phyloP scores from a whole-genome alignment of 2,329 filamentous ascomycete species.

The Penicillium paneum region DNA sequence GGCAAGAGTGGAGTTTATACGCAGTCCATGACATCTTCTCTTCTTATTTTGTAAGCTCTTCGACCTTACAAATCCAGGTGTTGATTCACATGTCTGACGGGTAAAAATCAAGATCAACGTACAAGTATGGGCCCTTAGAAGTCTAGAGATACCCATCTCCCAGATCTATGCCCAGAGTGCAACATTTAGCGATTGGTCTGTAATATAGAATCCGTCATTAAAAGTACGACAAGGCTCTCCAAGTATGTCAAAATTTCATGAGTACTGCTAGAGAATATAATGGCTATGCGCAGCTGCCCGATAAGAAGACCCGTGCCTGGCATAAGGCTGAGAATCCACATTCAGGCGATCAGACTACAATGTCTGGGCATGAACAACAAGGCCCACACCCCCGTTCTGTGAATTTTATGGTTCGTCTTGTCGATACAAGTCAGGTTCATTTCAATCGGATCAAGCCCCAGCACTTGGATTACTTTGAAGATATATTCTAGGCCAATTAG shows the following conservation, averaged over 20 bases:
- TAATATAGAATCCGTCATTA: background rate
- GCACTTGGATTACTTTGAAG: background rate
- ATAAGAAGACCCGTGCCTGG: background rate
- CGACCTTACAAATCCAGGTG: background rate
- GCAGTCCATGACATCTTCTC: background rate
- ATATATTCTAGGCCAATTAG: background rate
- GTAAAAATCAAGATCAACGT: background rate
- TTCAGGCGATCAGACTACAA: background rate
- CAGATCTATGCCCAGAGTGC: no score
- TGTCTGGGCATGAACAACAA: background rate
- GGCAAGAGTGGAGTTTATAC: conserved; percentile 4
- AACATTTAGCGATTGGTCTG: background rate
- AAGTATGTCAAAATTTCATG: background rate
- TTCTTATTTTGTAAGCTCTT: background rate
- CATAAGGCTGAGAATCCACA: background rate
- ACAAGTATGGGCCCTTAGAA: background rate
- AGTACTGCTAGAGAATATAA: background rate
- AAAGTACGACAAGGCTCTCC: conserved; percentile 5
- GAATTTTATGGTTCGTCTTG: background rate
- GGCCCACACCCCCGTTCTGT: background rate
- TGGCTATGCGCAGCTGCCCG: background rate
- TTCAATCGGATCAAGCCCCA: background rate
- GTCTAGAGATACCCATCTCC: no score
- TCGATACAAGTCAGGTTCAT: background rate
- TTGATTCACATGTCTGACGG: background rate